Percentiles rank a stretch among this genome's conserved stretches.
Conservation (phyloP, 768 basidiomycete genomes). For the Nidula microcarpa region DNA sequence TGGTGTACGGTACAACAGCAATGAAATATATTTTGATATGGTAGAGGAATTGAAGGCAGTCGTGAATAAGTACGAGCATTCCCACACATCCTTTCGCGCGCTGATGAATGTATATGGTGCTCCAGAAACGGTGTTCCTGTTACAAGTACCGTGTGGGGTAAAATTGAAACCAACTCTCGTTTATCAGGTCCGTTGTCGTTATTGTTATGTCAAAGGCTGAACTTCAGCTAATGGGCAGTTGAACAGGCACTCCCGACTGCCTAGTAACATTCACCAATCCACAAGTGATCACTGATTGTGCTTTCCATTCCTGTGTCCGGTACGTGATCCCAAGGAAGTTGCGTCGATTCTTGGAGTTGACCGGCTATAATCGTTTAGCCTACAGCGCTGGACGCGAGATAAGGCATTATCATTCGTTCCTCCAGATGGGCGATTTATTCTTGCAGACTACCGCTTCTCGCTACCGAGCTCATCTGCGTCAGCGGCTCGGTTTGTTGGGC, state of each 20-base stretch:
- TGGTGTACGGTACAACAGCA: constrained; percentile 77
- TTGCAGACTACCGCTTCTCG: constrained; percentile 79
- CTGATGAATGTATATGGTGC: constrained; percentile 2
- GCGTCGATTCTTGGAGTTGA: not conserved
- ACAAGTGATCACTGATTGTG: constrained; percentile 68
- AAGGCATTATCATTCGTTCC: constrained; percentile 86
- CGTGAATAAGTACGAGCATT: constrained; percentile 61
- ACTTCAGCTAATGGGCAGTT: not conserved
- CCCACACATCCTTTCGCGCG: not conserved
- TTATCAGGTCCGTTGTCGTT: constrained; percentile 58
- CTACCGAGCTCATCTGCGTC: constrained; percentile 29
- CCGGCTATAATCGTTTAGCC: constrained; percentile 32
- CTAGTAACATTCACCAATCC: constrained; percentile 74
- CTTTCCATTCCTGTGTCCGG: constrained; percentile 94
- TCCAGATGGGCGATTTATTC: constrained; percentile 84
- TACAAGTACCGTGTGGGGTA: constrained; percentile 68
- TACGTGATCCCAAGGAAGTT: constrained; percentile 26
- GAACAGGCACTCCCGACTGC: constrained; percentile 84
- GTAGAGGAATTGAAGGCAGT: constrained; percentile 77
- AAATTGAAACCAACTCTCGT: constrained; percentile 71
- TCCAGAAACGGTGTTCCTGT: constrained; percentile 68
- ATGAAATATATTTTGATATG: constrained; percentile 93
- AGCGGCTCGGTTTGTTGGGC: constrained; percentile 16
- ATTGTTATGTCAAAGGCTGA: not conserved
- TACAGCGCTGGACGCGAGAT: constrained; percentile 77